Base-by-base conservation (phyloP, 176 grass and related monocot genomes). In the Pontederia crassipes region DNA sequence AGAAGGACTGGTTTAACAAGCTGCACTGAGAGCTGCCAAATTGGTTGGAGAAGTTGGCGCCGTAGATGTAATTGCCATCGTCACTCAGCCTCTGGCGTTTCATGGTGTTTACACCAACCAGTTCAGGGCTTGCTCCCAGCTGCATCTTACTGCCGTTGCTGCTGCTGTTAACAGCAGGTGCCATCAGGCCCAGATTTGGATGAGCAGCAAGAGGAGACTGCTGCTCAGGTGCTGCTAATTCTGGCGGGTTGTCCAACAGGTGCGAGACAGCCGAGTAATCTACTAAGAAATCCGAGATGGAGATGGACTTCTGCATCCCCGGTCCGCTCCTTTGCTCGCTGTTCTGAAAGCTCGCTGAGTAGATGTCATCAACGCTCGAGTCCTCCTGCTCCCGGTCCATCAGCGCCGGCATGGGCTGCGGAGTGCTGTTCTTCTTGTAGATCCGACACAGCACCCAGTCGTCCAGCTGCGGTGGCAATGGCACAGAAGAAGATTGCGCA, bases 381-480 rank as follows among this genome's bases (percentile, higher is more conserved):
- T 86, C 77, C 28, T 95, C 87, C 40, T 59, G 72, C 52, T 97
- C 87, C 29, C 76, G 84, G 45, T 91, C 81, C 9, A 81, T 51
- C 32, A 85, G 59, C 67, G 75, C 70, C 45, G 79, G 78, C 65
- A 79, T 72, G 26, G 75, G 17, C 48, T 79, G 71, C 68, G 70
- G 46, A 24, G 85, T 76, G 74, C 57, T 76, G 46, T 70, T 72
- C 81, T 85, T 97, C 69, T 82, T 87, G 87, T 97, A 97, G 77
- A 97, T 97, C 59, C 92, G 87, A 64, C 92, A 97, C 61, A 97
- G 81, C 76, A 97, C 92, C 84, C 84, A 91, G 66, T 97, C 92
- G 61, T 97, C 92, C 64, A 97, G 69, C 92, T 97, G 84, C 58
- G 73, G 20, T 11, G 8, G 20, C 17, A 58, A 68, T 9, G 18